Evolutionary conservation across 169 alveolate species (phyloP).

Genomic region (Plasmodium sp.): DNA sequence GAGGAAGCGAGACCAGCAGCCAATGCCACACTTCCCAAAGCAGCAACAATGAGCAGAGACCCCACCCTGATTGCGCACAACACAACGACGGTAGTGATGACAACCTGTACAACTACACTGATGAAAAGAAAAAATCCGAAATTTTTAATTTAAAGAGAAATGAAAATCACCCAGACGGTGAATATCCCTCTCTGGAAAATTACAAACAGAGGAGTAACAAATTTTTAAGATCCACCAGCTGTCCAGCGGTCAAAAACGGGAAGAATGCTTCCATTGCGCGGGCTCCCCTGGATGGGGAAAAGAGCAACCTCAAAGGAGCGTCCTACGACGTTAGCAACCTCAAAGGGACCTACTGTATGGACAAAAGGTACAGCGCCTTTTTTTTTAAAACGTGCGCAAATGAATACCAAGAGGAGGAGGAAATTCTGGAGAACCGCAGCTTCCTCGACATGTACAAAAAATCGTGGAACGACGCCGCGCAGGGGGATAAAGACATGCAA

Average conservation of each 20-base stretch:
- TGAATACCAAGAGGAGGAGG: not conserved
- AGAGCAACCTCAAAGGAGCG: not conserved
- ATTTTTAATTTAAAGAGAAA: conserved; percentile 10
- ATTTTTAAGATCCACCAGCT: conserved; percentile 3
- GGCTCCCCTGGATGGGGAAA: not conserved
- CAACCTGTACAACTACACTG: not conserved
- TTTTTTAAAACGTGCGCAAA: conserved; percentile 23
- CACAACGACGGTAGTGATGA: not conserved
- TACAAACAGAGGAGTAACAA: not conserved
- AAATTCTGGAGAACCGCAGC: not conserved
- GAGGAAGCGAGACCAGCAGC: not conserved
- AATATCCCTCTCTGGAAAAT: not conserved
- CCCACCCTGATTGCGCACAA: not conserved
- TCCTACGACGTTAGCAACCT: not conserved
- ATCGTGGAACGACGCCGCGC: not conserved
- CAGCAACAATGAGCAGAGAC: not conserved
- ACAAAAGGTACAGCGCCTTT: not conserved
- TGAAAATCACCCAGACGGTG: not conserved
- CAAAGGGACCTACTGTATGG: not conserved
- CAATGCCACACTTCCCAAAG: not conserved
- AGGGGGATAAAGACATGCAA: not conserved
- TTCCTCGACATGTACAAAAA: conserved; percentile 20
- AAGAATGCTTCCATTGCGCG: not conserved
- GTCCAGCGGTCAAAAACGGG: conserved; percentile 12
- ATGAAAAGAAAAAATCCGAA: conserved; percentile 38